A percentile compares a stretch with the other conserved stretches of the same genome.
phyloP scores from a whole-genome alignment of 257 asterid genomes.

The Ilex asprella region DNA sequence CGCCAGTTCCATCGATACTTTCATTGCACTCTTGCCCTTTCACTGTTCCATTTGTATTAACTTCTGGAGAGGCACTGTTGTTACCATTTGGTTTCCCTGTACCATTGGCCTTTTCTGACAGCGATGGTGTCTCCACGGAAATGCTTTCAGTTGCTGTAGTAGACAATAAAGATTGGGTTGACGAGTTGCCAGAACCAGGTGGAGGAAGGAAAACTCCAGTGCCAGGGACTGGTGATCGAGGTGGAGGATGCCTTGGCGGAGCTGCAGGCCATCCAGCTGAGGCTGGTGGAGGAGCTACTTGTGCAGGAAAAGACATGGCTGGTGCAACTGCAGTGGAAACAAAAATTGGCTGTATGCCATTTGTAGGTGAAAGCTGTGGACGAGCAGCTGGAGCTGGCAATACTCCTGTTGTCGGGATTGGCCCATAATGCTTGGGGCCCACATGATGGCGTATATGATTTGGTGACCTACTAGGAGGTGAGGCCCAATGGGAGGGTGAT shows the following conservation, averaged over 20 bases:
- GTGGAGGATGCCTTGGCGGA: slow-evolving; percentile 49
- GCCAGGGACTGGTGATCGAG: slow-evolving; percentile 65
- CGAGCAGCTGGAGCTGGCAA: slow-evolving; percentile 30
- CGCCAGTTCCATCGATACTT: slow-evolving; percentile 17
- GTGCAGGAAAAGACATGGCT: slow-evolving; percentile 52
- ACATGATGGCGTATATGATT: slow-evolving; percentile 39
- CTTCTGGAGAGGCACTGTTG: slow-evolving; percentile 11
- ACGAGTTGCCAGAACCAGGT: slow-evolving; percentile 37
- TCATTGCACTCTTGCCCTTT: slow-evolving; percentile 37
- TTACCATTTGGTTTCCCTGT: slow-evolving; percentile 21
- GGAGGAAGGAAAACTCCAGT: slow-evolving; percentile 89
- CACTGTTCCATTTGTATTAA: slow-evolving; percentile 7
- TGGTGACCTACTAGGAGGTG: slow-evolving; percentile 54
- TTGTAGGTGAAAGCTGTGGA: slow-evolving; percentile 29
- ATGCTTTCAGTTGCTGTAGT: slow-evolving; percentile 19
- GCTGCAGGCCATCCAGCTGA: slow-evolving; percentile 49
- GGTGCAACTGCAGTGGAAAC: slow-evolving; percentile 41
- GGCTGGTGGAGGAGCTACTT: slow-evolving; percentile 45
- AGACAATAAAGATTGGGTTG: slow-evolving; percentile 24
- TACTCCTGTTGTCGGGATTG: slow-evolving; percentile 38
- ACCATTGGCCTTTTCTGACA: slow-evolving; percentile 24
- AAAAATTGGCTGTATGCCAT: slow-evolving; percentile 50
- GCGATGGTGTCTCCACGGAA: slow-evolving; percentile 13
- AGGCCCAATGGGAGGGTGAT: slow-evolving; percentile 45
- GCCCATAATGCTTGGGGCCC: slow-evolving; percentile 39